Percentiles rank a stretch among this genome's conserved stretches.
Conservation (phyloP, 371 early-diverging fungal genomes). For the Sanchytrium tribonematis region DNA sequence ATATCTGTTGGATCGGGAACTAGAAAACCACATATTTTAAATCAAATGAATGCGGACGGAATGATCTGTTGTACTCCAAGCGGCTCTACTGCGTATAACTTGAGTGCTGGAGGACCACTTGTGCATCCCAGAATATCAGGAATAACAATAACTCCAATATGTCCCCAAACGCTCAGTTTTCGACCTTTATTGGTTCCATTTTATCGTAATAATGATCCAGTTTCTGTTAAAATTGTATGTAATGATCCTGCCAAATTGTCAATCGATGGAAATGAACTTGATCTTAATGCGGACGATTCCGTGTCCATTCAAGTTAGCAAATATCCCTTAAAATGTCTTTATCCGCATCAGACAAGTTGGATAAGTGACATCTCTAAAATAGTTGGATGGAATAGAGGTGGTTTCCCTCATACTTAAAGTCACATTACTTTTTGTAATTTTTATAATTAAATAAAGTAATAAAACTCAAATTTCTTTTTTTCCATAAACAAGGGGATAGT, state of each 20-base stretch:
- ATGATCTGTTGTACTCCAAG: conserved; percentile 8
- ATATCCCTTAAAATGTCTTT: not conserved
- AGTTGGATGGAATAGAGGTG: not conserved
- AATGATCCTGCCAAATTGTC: not conserved
- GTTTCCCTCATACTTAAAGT: no score
- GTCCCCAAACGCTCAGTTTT: not conserved
- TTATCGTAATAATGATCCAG: not conserved
- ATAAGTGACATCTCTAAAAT: not conserved
- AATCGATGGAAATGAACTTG: not conserved
- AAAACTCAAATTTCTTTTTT: no score
- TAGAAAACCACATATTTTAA: conserved; percentile 3
- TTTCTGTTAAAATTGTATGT: not conserved
- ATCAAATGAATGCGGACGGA: conserved; percentile 8
- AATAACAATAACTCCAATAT: conserved; percentile 3
- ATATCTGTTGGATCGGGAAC: conserved; percentile 3
- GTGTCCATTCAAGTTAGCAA: not conserved
- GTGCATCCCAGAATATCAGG: conserved; percentile 3
- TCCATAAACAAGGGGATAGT: no score
- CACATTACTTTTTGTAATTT: no score
- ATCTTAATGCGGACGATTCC: not conserved
- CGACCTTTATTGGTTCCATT: not conserved
- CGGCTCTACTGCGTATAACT: conserved; percentile 12
- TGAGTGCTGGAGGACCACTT: conserved; percentile 9
- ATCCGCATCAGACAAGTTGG: not conserved
- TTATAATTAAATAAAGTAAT: no score